Conservation (phyloP, 176 grass and related monocot genomes). For the Panicum miliaceum region DNA sequence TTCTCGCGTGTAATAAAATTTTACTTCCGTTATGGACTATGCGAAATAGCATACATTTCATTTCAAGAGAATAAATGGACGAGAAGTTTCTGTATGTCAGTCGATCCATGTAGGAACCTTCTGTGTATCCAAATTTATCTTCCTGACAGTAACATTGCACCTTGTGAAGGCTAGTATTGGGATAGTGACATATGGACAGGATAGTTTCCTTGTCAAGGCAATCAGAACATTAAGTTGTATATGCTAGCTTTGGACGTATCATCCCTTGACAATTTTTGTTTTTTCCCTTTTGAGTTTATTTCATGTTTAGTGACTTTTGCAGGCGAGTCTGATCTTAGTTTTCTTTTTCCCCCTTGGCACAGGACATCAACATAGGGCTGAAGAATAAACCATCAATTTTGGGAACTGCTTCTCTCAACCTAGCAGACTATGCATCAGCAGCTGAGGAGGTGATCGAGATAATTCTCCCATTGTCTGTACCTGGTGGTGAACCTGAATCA, state of each 20-base stretch:
- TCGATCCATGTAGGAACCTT: background rate
- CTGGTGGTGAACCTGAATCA: slow-evolving; percentile 50
- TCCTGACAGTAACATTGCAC: slow-evolving; percentile 33
- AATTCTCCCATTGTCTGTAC: slow-evolving; percentile 63
- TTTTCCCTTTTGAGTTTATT: background rate
- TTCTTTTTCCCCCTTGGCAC: slow-evolving; percentile 7
- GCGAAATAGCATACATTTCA: background rate
- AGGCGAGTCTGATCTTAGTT: slow-evolving; percentile 29
- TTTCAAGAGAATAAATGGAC: background rate
- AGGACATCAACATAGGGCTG: slow-evolving; percentile 62
- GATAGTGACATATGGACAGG: slow-evolving; percentile 3
- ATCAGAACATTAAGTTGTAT: slow-evolving; percentile 13
- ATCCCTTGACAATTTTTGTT: slow-evolving; percentile 20
- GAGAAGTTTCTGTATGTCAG: slow-evolving; percentile 27
- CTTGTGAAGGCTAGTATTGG: slow-evolving; percentile 10
- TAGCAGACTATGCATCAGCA: slow-evolving; percentile 70
- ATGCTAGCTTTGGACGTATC: background rate
- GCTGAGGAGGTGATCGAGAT: slow-evolving; percentile 66
- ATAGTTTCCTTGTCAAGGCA: slow-evolving; percentile 12
- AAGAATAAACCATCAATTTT: slow-evolving; percentile 86
- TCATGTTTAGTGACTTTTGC: slow-evolving; percentile 10
- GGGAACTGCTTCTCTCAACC: slow-evolving; percentile 67
- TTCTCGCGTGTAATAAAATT: background rate
- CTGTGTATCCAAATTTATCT: background rate
- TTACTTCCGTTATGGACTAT: background rate